These are phyloP conservation scores for Aeschynomene evenia DNA, from an alignment of 306 rosid genomes.

Conservation along the genomic window DNA sequence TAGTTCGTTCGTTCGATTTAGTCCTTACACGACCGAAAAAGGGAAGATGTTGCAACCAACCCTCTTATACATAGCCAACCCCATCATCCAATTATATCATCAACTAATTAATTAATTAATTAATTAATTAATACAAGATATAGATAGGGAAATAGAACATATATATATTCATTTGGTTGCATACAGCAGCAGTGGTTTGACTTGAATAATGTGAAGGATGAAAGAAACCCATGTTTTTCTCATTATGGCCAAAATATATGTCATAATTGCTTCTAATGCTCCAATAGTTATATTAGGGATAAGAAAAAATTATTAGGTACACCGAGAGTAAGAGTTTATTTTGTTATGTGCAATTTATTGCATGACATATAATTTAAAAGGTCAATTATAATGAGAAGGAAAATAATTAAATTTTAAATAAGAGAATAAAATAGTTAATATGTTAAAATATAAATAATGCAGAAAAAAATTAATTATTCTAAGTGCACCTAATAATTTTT, in stretches of 20 bases:
- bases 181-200: neutral
- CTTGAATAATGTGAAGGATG: neutral
- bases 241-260: neutral
- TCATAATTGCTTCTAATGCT: neutral
- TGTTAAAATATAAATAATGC: no score
- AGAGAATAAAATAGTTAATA: no score
- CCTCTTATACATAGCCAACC: neutral
- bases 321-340: no score
- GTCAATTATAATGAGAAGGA: no score
- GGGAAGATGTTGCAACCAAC: neutral
- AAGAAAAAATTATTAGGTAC: no score
- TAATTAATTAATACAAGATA: no score
- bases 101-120: neutral
- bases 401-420: no score
- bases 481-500: no score
- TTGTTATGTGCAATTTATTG: no score
- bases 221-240: neutral
- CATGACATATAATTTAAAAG: no score
- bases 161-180: neutral
- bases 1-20: neutral
- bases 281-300: neutral
- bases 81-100: neutral
- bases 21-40: neutral
- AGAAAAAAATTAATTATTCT: no score
- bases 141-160: neutral